Conservation (phyloP, 768 basidiomycete species). For the Boletus subparvulus region DNA sequence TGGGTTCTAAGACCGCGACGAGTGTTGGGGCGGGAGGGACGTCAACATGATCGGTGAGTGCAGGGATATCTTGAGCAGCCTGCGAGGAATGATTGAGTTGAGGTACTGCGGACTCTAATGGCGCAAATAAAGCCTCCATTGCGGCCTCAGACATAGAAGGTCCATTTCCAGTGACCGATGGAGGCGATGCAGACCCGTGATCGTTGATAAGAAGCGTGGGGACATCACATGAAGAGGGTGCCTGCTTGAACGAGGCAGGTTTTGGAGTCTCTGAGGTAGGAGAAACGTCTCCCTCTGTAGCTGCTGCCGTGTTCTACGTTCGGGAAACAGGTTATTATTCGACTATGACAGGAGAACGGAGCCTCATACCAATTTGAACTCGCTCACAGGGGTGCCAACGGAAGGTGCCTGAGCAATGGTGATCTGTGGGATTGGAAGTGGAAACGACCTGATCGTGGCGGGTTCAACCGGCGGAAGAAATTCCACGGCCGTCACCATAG, state of each 20-base stretch:
- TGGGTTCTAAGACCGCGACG: background rate
- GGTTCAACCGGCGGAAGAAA: constrained; percentile 15
- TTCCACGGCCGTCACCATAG: constrained; percentile 29
- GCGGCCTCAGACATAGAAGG: background rate
- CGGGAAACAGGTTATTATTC: background rate
- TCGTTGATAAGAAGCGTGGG: constrained; percentile 44
- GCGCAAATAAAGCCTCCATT: background rate
- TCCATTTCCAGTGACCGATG: constrained; percentile 14
- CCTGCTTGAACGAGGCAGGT: background rate
- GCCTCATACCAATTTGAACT: constrained; percentile 16
- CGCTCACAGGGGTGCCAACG: constrained; percentile 35
- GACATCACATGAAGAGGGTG: constrained; percentile 13
- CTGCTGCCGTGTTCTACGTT: constrained; percentile 23
- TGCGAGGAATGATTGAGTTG: background rate
- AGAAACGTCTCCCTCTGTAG: constrained; percentile 18
- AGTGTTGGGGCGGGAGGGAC: background rate
- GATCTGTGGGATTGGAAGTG: constrained; percentile 21
- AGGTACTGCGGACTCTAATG: background rate
- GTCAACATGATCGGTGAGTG: background rate
- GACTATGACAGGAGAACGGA: background rate
- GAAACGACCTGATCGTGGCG: constrained; percentile 4
- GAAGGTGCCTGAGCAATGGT: constrained; percentile 20
- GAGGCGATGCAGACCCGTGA: constrained; percentile 15
- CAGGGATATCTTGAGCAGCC: background rate
- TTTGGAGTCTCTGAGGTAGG: constrained; percentile 1